These are phyloP conservation scores for Fusarium coffeatum DNA, from an alignment of 2,329 filamentous ascomycete species.

Conservation along the genomic window DNA sequence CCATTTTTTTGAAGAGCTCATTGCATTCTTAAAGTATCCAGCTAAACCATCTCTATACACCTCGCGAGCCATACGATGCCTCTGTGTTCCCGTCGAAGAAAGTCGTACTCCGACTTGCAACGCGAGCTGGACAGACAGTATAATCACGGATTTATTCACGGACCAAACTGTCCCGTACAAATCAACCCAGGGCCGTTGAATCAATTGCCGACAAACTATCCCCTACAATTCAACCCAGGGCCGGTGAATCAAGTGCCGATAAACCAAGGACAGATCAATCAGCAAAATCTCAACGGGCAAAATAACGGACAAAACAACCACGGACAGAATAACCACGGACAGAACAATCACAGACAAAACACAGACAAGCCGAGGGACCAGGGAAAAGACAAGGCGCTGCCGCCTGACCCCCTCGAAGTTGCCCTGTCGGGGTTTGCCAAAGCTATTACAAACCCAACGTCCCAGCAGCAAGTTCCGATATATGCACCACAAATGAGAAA, in stretches of 20 bases:
- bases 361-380: neutral
- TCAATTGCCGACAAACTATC: neutral
- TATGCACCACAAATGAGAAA: neutral
- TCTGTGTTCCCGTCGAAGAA: neutral
- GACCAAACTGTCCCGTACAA: neutral
- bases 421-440: neutral
- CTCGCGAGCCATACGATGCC: neutral
- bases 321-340: too few species aligned
- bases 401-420: neutral
- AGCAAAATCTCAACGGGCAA: too few species aligned
- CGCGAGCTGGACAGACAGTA: neutral
- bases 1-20: neutral
- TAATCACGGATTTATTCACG: neutral
- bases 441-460: neutral
- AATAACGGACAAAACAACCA: too few species aligned
- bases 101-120: neutral
- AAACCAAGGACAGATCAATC: too few species aligned
- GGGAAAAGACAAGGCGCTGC: neutral
- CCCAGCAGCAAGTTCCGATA: neutral
- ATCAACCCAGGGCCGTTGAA: neutral
- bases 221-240: too few species aligned
- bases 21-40: neutral
- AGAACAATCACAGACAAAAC: neutral
- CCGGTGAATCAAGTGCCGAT: too few species aligned
- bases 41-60: neutral